Base-by-base conservation (phyloP, 148 eudicot genomes). In the Vaccinium myrtillus region DNA sequence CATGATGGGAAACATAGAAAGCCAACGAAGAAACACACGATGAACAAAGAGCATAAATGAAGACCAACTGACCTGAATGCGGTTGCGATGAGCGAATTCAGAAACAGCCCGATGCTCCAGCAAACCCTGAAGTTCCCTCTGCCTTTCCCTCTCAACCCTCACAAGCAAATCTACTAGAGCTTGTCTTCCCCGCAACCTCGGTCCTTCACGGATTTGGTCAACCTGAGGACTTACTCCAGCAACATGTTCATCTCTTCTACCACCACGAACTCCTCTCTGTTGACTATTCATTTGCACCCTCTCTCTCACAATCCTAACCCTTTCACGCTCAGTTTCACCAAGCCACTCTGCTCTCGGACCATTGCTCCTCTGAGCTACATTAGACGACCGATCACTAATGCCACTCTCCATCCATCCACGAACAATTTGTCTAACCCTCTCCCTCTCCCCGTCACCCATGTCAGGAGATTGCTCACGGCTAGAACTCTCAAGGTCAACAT, bases 281-380 rank as follows among this genome's bases (percentile, higher is more conserved):
- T 95, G 98, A 90, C 96, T 95, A 27, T 97, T 89, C 96, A 93
- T 93, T 76, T 95, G 99, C 88, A 97, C 95, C 98, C 98, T 95
- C 88, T 95, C 98, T 90, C 99, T 92, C 61, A 94, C 99, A 86
- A 93, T 89, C 89, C 99, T 94, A 65, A 97, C 99, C 87, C 98
- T 92, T 83, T 95, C 99, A 80, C 98, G 94, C 90, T 97, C 99
- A 21, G 93, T 94, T 89, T 97, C 99, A 79, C 99, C 99, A 56
- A 97, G 93, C 99, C 98, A 97, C 83, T 97, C 96, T 75, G 84
- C 98, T 86, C 99, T 91, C 48, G 93, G 90, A 87, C 86, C 89
- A 55, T 82, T 87, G 89, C 85, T 88, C 82, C 93, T 85, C 84
- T 89, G 92, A 0, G 93, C 75, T 74, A 89, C 89, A 86, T 90